Base-by-base conservation (phyloP, 2,329 filamentous ascomycete genomes). In the Colletotrichum salicis region DNA sequence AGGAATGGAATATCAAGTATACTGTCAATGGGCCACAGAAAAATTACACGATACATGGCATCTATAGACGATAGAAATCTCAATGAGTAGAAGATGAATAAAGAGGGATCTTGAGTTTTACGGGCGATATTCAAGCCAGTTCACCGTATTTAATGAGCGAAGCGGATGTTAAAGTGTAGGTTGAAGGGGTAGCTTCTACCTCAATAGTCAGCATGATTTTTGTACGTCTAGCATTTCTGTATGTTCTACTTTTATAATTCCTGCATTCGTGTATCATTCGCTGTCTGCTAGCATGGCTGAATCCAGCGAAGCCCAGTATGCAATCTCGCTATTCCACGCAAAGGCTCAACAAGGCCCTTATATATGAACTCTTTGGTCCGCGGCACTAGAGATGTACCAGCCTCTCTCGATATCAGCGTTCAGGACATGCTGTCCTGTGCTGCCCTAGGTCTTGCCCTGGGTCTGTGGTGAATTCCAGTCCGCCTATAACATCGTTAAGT, bases 1-100 rank as follows among this genome's bases (percentile, higher is more conserved):
- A 79, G 64, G 80, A 84, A 31, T 94, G 91, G 88, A 86, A 80
- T 35, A 84, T 93, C 56, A 86, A 84, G 64, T 94, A 94, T 76
- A 86, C 84, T 1, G 93, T 94, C 1, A 89, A 87, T 31, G 93
- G 93, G 0, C 93, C 92, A 2, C 90, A 90, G 78, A 95, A 95
- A 81, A 90, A 94, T 77, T 95, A 95, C 77, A 88, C 83, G 0
- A 90, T 92, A 64, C 79, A 82, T 10, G 89, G 88, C 1, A 79
- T 78, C 1, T 92, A 91, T 77, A 85, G 75, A 55, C 80, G 88
- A 65, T 81, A 76, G 24, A 56, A 12, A 5, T 5, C 7, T 37
- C n/a, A n/a, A 33, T 19, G 7, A n/a, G 27, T 8, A 37, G 15
- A 37, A n/a, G 22, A 48, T 11, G 31, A 60, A 41, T 15, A 35